These are phyloP conservation scores for Candida peoriensis DNA, from an alignment of 805 yeast genomes.

Conservation along the genomic window DNA sequence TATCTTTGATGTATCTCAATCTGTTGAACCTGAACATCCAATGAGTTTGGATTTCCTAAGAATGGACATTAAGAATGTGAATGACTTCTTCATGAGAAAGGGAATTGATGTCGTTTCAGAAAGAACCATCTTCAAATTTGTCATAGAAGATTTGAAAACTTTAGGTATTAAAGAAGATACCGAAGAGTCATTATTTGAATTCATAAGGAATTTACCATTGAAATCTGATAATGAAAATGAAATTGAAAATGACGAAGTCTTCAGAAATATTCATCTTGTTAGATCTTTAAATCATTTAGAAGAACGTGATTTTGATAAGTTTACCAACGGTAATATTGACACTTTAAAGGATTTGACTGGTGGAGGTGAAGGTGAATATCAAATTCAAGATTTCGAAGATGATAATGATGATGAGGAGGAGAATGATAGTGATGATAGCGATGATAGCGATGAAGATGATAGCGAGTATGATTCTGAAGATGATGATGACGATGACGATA, in stretches of 20 bases:
- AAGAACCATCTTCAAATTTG: constrained; percentile 72
- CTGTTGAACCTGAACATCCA: constrained; percentile 97
- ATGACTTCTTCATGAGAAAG: constrained; percentile 74
- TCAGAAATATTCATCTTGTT: constrained; percentile 73
- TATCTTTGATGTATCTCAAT: constrained; percentile 94
- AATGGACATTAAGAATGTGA: constrained; percentile 96
- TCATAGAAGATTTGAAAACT: constrained; percentile 43
- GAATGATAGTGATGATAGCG: constrained; percentile 24
- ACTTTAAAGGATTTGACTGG: constrained; percentile 62
- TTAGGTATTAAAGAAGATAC: constrained; percentile 35
- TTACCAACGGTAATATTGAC: constrained; percentile 74
- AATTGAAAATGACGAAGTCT: constrained; percentile 78
- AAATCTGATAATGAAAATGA: constrained; percentile 47
- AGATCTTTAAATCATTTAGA: constrained; percentile 78
- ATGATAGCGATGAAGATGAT: constrained; percentile 23
- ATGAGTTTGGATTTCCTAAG: constrained; percentile 91
- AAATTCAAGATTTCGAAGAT: constrained; percentile 23
- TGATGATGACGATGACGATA: constrained; percentile 31
- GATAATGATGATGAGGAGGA: constrained; percentile 22
- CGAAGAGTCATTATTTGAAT: constrained; percentile 34
- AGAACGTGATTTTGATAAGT: constrained; percentile 83
- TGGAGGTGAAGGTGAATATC: constrained; percentile 22
- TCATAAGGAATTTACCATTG: constrained; percentile 49
- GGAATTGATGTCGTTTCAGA: constrained; percentile 79
- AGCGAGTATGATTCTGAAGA: constrained; percentile 28